A percentile compares a stretch with the other conserved stretches of the same genome.
These are phyloP conservation scores for Xylaria flabelliformis DNA, from an alignment of 495 filamentous ascomycete genomes.

Conservation along the genomic window DNA sequence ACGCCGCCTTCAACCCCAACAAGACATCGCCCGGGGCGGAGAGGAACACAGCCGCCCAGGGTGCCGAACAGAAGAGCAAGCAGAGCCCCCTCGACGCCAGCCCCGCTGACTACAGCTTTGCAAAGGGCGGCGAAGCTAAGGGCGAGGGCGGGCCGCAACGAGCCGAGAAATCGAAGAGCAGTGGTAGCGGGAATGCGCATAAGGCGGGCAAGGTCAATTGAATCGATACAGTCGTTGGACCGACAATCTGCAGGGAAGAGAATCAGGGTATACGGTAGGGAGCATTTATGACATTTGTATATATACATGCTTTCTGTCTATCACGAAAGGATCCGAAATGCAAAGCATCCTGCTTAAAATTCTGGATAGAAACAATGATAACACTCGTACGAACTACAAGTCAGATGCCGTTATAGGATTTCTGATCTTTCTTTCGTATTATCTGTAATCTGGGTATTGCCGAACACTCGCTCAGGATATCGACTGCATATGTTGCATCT, in stretches of 20 bases:
- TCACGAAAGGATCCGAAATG: not conserved
- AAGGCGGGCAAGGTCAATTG: constrained; percentile 36
- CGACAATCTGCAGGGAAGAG: not conserved
- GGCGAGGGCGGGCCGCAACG: constrained; percentile 30
- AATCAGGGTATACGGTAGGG: not conserved
- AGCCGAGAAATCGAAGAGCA: constrained; percentile 34
- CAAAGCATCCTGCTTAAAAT: not conserved
- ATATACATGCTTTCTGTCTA: not conserved
- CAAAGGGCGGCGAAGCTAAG: constrained; percentile 28
- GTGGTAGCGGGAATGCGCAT: constrained; percentile 30
- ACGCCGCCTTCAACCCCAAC: constrained; percentile 48
- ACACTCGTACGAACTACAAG: not conserved
- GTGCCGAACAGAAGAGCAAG: constrained; percentile 37
- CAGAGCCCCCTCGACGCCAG: constrained; percentile 48
- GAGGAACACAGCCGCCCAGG: constrained; percentile 32
- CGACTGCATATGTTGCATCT: not conserved
- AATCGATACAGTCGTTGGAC: not conserved
- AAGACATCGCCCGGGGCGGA: constrained; percentile 51
- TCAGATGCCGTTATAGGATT: not conserved
- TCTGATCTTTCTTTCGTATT: constrained; percentile 14
- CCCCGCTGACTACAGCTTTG: constrained; percentile 46
- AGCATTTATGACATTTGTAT: not conserved
- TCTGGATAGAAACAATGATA: not conserved
- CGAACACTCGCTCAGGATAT: constrained; percentile 2
- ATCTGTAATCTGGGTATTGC: constrained; percentile 32